Evolutionary conservation across 441 rosid species (phyloP).

Genomic region (Sinapis alba): DNA sequence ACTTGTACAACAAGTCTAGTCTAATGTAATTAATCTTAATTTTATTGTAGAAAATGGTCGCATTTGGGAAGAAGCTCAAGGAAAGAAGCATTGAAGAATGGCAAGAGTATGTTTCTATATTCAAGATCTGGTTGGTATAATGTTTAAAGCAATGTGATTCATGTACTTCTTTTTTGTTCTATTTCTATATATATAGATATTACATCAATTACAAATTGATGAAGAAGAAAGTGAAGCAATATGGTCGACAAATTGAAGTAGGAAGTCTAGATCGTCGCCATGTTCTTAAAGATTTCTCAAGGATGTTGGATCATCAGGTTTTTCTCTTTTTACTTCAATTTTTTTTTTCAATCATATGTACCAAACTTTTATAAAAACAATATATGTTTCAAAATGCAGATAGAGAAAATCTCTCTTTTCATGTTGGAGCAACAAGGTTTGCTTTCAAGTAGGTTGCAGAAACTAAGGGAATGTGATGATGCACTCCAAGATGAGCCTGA

Average conservation of each 20-base stretch:
- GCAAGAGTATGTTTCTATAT: slow-evolving; percentile 63
- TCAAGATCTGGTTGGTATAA: background rate
- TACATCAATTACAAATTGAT: slow-evolving; percentile 92
- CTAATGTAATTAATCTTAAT: background rate
- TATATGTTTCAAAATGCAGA: slow-evolving; percentile 50
- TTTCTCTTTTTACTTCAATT: background rate
- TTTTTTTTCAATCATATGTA: background rate
- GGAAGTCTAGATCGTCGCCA: slow-evolving; percentile 75
- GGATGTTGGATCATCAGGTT: slow-evolving; percentile 91
- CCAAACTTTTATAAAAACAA: background rate
- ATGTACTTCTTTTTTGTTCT: background rate
- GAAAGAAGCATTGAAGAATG: slow-evolving; percentile 86
- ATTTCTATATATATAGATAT: slow-evolving; percentile 48
- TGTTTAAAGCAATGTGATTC: slow-evolving; percentile 1
- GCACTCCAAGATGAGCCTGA: slow-evolving; percentile 66
- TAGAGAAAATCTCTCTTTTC: slow-evolving; percentile 85
- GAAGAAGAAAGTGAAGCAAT: slow-evolving; percentile 90
- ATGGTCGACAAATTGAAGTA: slow-evolving; percentile 75
- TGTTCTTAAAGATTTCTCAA: slow-evolving; percentile 94
- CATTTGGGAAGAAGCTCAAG: slow-evolving; percentile 88
- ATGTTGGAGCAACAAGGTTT: slow-evolving; percentile 93
- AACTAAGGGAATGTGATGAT: slow-evolving; percentile 73
- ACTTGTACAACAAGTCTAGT: background rate
- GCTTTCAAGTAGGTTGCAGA: slow-evolving; percentile 77
- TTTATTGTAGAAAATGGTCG: slow-evolving; percentile 74